Base-by-base conservation (phyloP, 1,284 basidiomycete species). In the Inonotus hispidus region DNA sequence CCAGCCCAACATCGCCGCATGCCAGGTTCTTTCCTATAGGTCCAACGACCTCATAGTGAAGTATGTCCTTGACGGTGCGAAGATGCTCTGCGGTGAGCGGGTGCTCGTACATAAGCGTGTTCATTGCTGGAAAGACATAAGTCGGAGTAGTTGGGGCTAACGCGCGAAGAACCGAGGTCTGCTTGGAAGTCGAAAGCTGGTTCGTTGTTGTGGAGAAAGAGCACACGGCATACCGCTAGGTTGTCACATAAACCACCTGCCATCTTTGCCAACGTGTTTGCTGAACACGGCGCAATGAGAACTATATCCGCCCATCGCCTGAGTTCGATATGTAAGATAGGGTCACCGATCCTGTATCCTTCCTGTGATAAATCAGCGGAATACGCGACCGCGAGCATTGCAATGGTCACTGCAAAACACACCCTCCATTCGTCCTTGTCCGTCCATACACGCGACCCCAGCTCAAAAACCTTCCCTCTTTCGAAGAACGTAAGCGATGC, bases 121-220 rank as follows among this genome's bases (percentile, higher is more conserved):
- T 99, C 96, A 98, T 99, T 0, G 97, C 96, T 2, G 96, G 97
- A 69, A 95, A 98, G 35, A 98, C 74, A 67, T 89, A 90, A 16
- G 92, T 93, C 1, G 90, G 89, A 0, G 90, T 96, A 1, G 80
- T 80, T 0, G 92, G 88, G 7, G 88, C 79, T 0, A 97, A 78
- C 0, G 95, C 96, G 16, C 96, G 87, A 62, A 99, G 82, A 8
- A 98, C 78, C 5, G 92, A 95, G 1, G 95, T 95, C 93, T 96
- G 7, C 19, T 7, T 64, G 59, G 32, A 38, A 37, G 13, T 19
- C 8, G 19, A 46, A 21, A 60, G 50, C 47, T 29, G 11, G 7
- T 32, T 29, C 58, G 43, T 23, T 61, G 23, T 41, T n/a, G 60
- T 50, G 23, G 41, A 8, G 29, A 35, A 53, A 53, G 47, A 21